A percentile compares a stretch with the other conserved stretches of the same genome.
Evolutionary conservation across 768 basidiomycete genomes (phyloP).

Genomic region (Rhizopogon vinicolor): DNA sequence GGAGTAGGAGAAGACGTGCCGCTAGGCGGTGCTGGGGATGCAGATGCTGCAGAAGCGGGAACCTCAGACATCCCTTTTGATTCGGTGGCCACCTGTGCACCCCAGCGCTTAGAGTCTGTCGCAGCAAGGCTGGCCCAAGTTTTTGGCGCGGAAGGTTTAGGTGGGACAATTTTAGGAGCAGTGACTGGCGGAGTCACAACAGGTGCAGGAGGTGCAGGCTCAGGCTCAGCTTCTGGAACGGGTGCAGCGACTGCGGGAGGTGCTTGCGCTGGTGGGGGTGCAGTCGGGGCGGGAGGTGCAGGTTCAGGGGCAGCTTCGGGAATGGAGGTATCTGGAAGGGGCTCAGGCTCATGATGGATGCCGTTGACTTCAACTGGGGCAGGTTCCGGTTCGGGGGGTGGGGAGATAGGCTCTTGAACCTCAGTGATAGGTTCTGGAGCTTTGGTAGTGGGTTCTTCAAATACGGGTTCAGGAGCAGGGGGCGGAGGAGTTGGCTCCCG

Average conservation of each 20-base stretch:
- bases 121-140: constrained; percentile 94
- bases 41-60: constrained; percentile 32
- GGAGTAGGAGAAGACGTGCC: constrained; percentile 31
- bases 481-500: constrained; percentile 30
- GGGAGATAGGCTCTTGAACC: constrained; percentile 40
- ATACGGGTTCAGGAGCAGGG: constrained; percentile 23
- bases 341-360: constrained; percentile 29
- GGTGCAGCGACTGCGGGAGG: constrained; percentile 22
- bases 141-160: constrained; percentile 54
- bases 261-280: constrained; percentile 14
- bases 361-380: constrained; percentile 39
- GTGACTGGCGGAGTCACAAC: constrained; percentile 30
- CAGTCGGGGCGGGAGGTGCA: constrained; percentile 22
- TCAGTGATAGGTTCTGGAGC: constrained; percentile 23
- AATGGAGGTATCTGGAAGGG: constrained; percentile 16
- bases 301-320: constrained; percentile 23
- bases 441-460: constrained; percentile 21
- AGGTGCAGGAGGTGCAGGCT: constrained; percentile 18
- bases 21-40: constrained; percentile 27
- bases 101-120: constrained; percentile 79
- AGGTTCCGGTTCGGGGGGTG: constrained; percentile 31
- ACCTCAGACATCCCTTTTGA: constrained; percentile 74
- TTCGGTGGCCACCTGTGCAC: constrained; percentile 72
- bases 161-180: constrained; percentile 16
- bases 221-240: constrained; percentile 2